phyloP scores from a whole-genome alignment of 352 stramenopile species.

The Globisporangium emineosum region DNA sequence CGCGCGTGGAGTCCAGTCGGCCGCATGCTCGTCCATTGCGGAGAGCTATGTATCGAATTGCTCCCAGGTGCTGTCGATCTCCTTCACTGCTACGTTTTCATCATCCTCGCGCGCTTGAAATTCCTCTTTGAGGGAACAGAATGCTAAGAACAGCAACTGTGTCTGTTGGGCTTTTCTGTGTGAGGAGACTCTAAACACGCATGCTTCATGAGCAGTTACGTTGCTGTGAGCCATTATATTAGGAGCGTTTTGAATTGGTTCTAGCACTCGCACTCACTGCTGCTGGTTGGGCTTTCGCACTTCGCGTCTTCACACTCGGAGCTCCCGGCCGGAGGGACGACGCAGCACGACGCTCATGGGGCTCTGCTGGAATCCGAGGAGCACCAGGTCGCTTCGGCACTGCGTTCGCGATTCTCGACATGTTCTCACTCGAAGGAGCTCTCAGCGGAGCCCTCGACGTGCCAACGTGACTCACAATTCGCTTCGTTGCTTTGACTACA shows the following conservation, averaged over 20 bases:
- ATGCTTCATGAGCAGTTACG: background rate
- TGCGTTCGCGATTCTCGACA: constrained; percentile 3
- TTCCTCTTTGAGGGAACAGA: background rate
- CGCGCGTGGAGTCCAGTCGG: background rate
- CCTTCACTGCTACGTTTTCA: background rate
- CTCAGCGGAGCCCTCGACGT: background rate
- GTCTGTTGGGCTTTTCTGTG: too few relatives aligned
- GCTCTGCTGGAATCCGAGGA: background rate
- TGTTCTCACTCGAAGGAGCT: constrained; percentile 7
- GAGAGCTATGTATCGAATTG: background rate
- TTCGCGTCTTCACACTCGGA: background rate
- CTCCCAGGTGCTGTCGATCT: background rate
- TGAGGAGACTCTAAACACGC: too few relatives aligned
- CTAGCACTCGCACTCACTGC: background rate
- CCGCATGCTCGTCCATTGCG: background rate
- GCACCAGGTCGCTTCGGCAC: background rate
- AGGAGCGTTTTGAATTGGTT: background rate
- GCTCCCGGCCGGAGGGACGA: background rate
- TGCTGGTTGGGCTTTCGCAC: background rate
- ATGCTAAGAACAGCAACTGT: background rate
- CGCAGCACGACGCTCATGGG: background rate
- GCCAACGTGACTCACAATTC: background rate
- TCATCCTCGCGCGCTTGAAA: background rate
- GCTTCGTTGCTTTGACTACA: background rate
- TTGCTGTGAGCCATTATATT: background rate